Percentiles rank a stretch among this genome's conserved stretches.
Evolutionary conservation across 305 asterid species (phyloP).

Genomic region (Andrographis paniculata): DNA sequence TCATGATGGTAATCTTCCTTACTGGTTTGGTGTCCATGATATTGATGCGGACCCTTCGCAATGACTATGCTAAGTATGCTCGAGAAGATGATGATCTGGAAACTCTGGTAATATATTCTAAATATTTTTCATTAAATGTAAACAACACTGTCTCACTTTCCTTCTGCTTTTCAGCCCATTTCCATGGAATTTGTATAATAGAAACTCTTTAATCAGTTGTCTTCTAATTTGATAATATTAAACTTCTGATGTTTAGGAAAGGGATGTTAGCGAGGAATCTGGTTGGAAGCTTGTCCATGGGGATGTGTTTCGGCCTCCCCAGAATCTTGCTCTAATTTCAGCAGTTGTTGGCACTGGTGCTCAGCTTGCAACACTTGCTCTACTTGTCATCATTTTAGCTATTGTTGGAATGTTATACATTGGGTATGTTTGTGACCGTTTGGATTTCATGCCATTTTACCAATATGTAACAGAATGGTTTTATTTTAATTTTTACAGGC

Average conservation of each 20-base stretch:
- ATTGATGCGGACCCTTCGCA: conserved; percentile 58
- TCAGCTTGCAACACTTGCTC: conserved; percentile 61
- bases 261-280: conserved; percentile 64
- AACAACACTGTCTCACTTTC: neutral
- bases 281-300: conserved; percentile 75
- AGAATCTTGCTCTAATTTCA: conserved; percentile 43
- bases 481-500: no score
- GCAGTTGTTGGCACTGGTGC: conserved; percentile 81
- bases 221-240: conserved; percentile 12
- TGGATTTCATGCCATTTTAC: conserved; percentile 15
- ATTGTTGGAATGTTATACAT: conserved; percentile 59
- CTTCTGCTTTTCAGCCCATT: conserved; percentile 1
- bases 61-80: conserved; percentile 59
- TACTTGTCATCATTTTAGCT: conserved; percentile 59
- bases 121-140: conserved; percentile 4
- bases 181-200: no score
- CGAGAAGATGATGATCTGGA: conserved; percentile 59
- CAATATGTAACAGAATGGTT: no score
- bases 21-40: conserved; percentile 74
- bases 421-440: conserved; percentile 37
- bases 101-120: conserved; percentile 35
- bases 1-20: conserved; percentile 87
- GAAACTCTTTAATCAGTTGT: neutral
- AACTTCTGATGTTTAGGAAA: conserved; percentile 49
- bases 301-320: conserved; percentile 71